Evolutionary conservation across 768 basidiomycete genomes (phyloP), one percentile per base, ranked within the genome.

Genomic region (Phlegmacium glaucopus): DNA sequence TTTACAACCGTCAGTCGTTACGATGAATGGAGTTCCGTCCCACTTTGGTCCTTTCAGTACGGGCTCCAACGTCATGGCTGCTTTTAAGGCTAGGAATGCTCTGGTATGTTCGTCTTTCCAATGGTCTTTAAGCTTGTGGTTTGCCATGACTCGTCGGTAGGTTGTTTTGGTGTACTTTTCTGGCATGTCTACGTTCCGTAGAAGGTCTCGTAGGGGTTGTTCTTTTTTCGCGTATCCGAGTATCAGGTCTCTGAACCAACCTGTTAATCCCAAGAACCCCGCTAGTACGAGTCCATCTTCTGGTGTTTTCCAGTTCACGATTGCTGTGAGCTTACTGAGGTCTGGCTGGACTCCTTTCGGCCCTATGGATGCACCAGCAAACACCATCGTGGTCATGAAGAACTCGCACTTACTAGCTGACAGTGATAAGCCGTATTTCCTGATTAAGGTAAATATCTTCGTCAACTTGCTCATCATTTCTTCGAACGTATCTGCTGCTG

Each of bases 351-450:
- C 60, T 0, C 72, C 72, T 1, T 56, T 27, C 0, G 58, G 53
- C 3, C 66, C 58, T 4, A 72, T 57, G 2, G 17, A 18, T 0
- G 60, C 63, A 0, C 72, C 72, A 6, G 63, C 66, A 35, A 71
- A 71, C 2, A 65, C 56, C 0, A 56, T 58, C 42, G 64, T 57
- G 0, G 64, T 61, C 55, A 68, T 58, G 56, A 72, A 73, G 2
- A 73, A 47, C 37, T 57, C 30, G 3, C 58, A 55, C 45, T 74
- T 75, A 3, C 30, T 39, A 4, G 70, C 51, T 0, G 70, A 66
- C 4, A 75, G 49, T 0, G 68, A 72, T 27, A 74, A 39, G 3
- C 47, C 44, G 6, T 46, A 28, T 3, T 56, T 52, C 4, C 67
- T 48, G 9, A 68, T 55, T 3, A 62, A 29, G 0, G 47, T 32